Base-by-base conservation (phyloP, 257 asterid genomes). In the Lantana camara region DNA sequence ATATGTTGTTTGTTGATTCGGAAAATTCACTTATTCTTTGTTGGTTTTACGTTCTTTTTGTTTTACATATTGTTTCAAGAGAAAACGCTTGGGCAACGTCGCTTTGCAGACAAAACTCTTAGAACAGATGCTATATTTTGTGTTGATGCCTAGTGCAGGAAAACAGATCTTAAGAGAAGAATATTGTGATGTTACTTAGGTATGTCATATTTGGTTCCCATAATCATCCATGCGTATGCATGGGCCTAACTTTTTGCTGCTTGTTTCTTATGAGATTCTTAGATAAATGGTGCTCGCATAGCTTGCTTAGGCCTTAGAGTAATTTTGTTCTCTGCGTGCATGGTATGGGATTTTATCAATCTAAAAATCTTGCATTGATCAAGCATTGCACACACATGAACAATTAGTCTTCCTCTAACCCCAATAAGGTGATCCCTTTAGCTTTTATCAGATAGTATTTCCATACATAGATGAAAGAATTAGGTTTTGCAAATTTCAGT, bases 151-250 rank as follows among this genome's bases (percentile, higher is more conserved):
- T 0, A 95, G 97, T 70, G 97, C 96, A 1, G 97, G 97, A 52
- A 80, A 85, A 75, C 99, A 94, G 81, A 90, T 97, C 17, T 81
- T 94, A 32, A 97, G 99, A 53, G 99, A 94, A 82, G 99, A 94
- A 75, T 94, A 94, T 68, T 94, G 99, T 60, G 99, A 94, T 67
- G 84, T 90, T 70, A 86, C 83, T 62, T 97, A 88, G 97, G 99
- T 93, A 16, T 35, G 53, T 49, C 64, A 50, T 47, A 38, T 37
- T 46, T 68, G 23, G 2, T 44, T 63, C 68, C 56, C n/a, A 14
- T 21, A 24, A 32, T 37, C 4, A 7, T 45, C 16, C 7, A 21
- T 61, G 68, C 47, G 52, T 47, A 24, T 16, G n/a, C n/a, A n/a
- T n/a, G n/a, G n/a, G n/a, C n/a, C n/a, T n/a, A n/a, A n/a, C n/a